Base-by-base conservation (phyloP, 306 rosid genomes). In the Pterocarpus macrocarpus region DNA sequence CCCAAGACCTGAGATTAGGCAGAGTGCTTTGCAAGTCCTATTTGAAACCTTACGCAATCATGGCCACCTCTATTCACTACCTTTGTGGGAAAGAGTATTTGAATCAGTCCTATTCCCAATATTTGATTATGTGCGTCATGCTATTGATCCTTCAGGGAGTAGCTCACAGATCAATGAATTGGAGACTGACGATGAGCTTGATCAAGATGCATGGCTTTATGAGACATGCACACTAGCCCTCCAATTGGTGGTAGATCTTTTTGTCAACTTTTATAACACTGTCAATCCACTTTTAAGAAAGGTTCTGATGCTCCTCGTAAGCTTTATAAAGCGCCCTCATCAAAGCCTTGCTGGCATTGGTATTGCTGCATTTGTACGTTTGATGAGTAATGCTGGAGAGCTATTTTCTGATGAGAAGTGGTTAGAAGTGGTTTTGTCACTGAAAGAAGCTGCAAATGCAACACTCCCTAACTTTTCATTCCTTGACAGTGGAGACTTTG, bases 291-390 rank as follows among this genome's bases (percentile, higher is more conserved):
- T 96, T 55, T 64, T 94, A 85, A 92, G 84, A 83, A 96, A 96
- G 88, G 98, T 96, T 85, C 88, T 96, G 89, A 87, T 80, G 86
- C 98, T 96, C 82, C 87, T 96, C 36, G 95, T 94, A 69, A 94
- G 94, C 86, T 96, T 96, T 79, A 94, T 96, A 34, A 86, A 92
- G 86, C 98, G 99, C 63, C 99, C 97, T 83, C 99, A 96, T 92
- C 99, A 96, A 78, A 94, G 99, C 83, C 90, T 96, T 45, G 99
- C 99, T 47, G 99, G 99, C 82, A 94, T 96, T 65, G 99, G 99
- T 80, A 92, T 94, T 81, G 99, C 99, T 77, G 98, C 98, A 49
- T 92, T 96, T 92, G 99, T 94, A 64, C 97, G 99, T 15, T 87
- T 96, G 85, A 96, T 96, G 99, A 94, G 97, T 90, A 96, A 92